Conservation (phyloP, 2,329 filamentous ascomycete species). For the Colletotrichum costaricense region DNA sequence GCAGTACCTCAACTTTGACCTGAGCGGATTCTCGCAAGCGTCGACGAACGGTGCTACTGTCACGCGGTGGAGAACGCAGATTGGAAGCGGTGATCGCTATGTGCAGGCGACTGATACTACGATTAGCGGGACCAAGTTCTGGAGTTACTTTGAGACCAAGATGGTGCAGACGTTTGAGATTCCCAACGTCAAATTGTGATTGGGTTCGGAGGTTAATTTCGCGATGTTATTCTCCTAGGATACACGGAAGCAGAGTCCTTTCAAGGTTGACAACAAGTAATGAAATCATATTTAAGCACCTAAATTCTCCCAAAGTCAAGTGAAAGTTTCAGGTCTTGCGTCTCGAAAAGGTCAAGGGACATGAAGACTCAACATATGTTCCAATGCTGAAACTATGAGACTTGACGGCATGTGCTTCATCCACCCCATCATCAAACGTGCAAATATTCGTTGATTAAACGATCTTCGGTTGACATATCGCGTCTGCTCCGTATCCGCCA, state of each 20-base stretch:
- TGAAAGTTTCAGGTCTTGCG: no score
- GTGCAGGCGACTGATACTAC: slow-evolving; percentile 44
- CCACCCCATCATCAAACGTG: no score
- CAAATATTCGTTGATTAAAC: no score
- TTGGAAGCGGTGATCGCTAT: slow-evolving; percentile 49
- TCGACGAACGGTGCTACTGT: slow-evolving; percentile 46
- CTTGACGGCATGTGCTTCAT: no score
- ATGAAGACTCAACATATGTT: no score
- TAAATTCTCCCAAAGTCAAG: neutral
- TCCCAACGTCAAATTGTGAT: slow-evolving; percentile 39
- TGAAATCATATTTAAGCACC: neutral
- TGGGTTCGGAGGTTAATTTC: neutral
- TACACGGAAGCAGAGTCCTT: neutral
- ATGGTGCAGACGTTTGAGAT: slow-evolving; percentile 53
- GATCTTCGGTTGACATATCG: no score
- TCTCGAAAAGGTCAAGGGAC: no score
- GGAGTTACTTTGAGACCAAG: slow-evolving; percentile 47
- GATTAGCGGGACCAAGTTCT: slow-evolving; percentile 49
- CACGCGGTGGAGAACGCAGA: slow-evolving; percentile 50
- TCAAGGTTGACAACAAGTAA: neutral
- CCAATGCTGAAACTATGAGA: no score
- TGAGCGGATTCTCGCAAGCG: slow-evolving; percentile 46
- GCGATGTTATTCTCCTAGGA: neutral
- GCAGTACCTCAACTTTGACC: slow-evolving; percentile 53
- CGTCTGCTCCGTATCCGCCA: no score